Evolutionary conservation across 225 moss, liverwort and hornwort species (phyloP).

Genomic region (Takakia lepidozioides): DNA sequence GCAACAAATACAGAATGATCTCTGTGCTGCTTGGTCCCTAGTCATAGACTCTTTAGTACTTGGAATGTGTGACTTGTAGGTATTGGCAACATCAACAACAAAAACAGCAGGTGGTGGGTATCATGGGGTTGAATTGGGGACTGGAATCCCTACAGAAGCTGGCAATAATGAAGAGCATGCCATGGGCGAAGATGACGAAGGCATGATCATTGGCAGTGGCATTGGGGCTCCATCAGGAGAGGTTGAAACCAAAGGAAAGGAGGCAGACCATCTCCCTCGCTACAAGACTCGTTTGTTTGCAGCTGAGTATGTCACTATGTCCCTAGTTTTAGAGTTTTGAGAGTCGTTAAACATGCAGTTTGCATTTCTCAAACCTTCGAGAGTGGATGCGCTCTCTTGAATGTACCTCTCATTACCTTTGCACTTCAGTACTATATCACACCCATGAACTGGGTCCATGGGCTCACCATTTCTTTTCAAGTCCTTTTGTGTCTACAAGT

Average conservation of each 20-base stretch:
- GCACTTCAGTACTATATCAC: too few relatives aligned
- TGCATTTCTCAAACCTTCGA: too few relatives aligned
- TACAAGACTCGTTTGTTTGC: slow-evolving; percentile 97
- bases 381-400: not conserved
- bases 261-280: slow-evolving; percentile 77
- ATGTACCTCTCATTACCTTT: not conserved
- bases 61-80: slow-evolving; percentile 22
- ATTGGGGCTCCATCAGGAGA: slow-evolving; percentile 37
- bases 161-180: slow-evolving; percentile 38
- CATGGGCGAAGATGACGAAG: slow-evolving; percentile 84
- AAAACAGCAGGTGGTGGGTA: slow-evolving; percentile 68
- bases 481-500: not conserved
- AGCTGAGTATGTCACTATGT: slow-evolving; percentile 75
- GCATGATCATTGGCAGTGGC: slow-evolving; percentile 71
- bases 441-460: too few relatives aligned
- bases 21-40: too few relatives aligned
- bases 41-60: not conserved
- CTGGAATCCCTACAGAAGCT: slow-evolving; percentile 27
- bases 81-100: slow-evolving; percentile 84
- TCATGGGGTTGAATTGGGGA: slow-evolving; percentile 35
- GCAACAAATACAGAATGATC: too few relatives aligned
- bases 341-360: too few relatives aligned
- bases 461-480: not conserved
- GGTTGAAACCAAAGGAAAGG: slow-evolving; percentile 51
- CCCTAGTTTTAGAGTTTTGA: too few relatives aligned